These are phyloP conservation scores for Rhizopogon vinicolor DNA, from an alignment of 768 basidiomycete species.

Conservation along the genomic window DNA sequence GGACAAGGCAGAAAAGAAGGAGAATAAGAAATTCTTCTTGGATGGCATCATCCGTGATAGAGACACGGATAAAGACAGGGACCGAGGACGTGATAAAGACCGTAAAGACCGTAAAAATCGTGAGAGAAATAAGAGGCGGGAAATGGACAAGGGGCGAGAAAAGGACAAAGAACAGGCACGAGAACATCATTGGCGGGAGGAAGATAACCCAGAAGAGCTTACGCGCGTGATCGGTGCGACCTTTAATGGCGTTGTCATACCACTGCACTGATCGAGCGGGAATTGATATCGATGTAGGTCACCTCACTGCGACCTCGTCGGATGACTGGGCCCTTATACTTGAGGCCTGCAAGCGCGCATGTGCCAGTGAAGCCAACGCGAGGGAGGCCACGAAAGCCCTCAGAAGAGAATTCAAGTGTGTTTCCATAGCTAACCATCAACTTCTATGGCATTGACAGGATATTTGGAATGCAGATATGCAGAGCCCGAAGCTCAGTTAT, in stretches of 20 bases:
- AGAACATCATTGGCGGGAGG: slow-evolving; percentile 24
- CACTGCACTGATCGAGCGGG: not conserved
- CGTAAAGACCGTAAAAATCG: slow-evolving; percentile 6
- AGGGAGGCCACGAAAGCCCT: slow-evolving; percentile 84
- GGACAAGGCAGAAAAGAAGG: slow-evolving; percentile 37
- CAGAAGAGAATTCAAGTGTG: slow-evolving; percentile 81
- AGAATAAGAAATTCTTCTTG: slow-evolving; percentile 52
- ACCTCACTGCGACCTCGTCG: slow-evolving; percentile 69
- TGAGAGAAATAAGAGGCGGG: slow-evolving; percentile 20
- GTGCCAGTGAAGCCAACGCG: slow-evolving; percentile 62
- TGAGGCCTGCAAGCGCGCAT: slow-evolving; percentile 83
- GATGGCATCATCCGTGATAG: slow-evolving; percentile 31
- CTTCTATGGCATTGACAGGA: slow-evolving; percentile 3
- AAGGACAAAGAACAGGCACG: slow-evolving; percentile 5
- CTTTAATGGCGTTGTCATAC: not conserved
- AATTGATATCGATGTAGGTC: slow-evolving; percentile 40
- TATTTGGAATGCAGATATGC: slow-evolving; percentile 47
- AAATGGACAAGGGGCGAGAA: slow-evolving; percentile 33
- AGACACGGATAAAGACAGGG: slow-evolving; percentile 28
- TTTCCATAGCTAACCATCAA: not conserved
- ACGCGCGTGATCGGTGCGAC: slow-evolving; percentile 69
- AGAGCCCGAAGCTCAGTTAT: slow-evolving; percentile 69
- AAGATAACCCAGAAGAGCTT: slow-evolving; percentile 50
- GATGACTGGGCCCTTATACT: slow-evolving; percentile 82
- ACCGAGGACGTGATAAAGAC: slow-evolving; percentile 8